Evolutionary conservation across 306 rosid genomes (phyloP).

Genomic region (Cucumis cinereus): DNA sequence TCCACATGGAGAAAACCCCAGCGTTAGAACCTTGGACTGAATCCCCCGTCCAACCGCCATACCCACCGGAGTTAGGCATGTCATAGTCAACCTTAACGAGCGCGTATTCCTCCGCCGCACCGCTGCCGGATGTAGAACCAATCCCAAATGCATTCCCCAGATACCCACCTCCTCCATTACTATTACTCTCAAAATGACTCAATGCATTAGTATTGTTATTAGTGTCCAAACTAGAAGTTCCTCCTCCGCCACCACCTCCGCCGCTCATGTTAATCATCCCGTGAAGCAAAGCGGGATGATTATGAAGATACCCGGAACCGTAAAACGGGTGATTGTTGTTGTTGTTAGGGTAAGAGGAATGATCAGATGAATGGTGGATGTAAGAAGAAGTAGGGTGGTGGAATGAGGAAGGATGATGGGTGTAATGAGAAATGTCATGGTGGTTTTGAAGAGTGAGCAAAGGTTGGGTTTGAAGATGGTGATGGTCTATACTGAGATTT

Average conservation of each 20-base stretch:
- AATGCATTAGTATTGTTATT: constrained; percentile 10
- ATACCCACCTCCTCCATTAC: constrained; percentile 29
- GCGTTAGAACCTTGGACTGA: constrained; percentile 43
- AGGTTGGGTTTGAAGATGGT: constrained; percentile 26
- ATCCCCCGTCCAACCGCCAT: constrained; percentile 53
- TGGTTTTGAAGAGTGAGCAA: constrained; percentile 65
- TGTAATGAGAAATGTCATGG: constrained; percentile 37
- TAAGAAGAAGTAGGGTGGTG: constrained; percentile 42
- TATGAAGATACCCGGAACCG: constrained; percentile 30
- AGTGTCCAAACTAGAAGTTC: not conserved
- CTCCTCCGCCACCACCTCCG: not conserved
- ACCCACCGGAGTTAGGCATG: constrained; percentile 39
- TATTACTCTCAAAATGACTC: not conserved
- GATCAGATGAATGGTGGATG: constrained; percentile 45
- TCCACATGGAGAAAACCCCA: constrained; percentile 73
- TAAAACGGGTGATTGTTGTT: constrained; percentile 24
- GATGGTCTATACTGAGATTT: constrained; percentile 16
- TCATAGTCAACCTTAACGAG: constrained; percentile 79
- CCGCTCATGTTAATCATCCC: constrained; percentile 55
- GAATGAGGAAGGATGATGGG: constrained; percentile 35
- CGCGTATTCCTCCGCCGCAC: constrained; percentile 36
- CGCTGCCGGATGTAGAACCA: constrained; percentile 23
- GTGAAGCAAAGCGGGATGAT: constrained; percentile 67
- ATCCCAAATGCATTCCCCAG: constrained; percentile 21
- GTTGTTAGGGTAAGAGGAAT: not conserved